phyloP scores from a whole-genome alignment of 192 early-diverging fungal species.

The Piromyces finnis region DNA sequence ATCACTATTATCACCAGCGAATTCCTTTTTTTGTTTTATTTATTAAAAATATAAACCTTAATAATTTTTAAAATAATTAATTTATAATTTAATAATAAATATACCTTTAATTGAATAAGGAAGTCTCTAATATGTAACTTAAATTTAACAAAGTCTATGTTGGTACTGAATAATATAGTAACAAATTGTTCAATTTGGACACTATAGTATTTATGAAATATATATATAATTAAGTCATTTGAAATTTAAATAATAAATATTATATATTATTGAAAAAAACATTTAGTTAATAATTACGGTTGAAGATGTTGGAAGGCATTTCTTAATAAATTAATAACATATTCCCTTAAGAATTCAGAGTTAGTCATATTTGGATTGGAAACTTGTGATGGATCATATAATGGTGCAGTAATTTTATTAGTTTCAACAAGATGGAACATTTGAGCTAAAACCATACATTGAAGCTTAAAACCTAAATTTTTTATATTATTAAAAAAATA shows the following conservation, averaged over 20 bases:
- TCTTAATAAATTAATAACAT: conserved; percentile 61
- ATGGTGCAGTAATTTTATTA: conserved; percentile 64
- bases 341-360: conserved; percentile 59
- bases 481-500: too few species aligned
- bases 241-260: too few species aligned
- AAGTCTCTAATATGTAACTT: conserved; percentile 92
- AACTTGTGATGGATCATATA: conserved; percentile 57
- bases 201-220: conserved; percentile 12
- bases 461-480: conserved; percentile 65
- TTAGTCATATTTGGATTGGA: conserved; percentile 65
- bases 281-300: too few species aligned
- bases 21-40: conserved; percentile 41
- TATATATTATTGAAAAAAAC: too few species aligned
- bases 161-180: conserved; percentile 64
- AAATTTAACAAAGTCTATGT: conserved; percentile 68
- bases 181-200: conserved; percentile 75
- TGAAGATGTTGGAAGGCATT: conserved; percentile 86
- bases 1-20: conserved; percentile 69
- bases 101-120: conserved; percentile 57
- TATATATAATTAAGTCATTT: too few species aligned
- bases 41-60: background rate
- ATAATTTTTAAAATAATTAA: background rate
- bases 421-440: conserved; percentile 77
- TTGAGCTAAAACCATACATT: conserved; percentile 73
- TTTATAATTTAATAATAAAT: background rate